Percentiles rank a stretch among this genome's conserved stretches.
phyloP scores from a whole-genome alignment of 2,329 filamentous ascomycete genomes.

The Botrytis aclada region DNA sequence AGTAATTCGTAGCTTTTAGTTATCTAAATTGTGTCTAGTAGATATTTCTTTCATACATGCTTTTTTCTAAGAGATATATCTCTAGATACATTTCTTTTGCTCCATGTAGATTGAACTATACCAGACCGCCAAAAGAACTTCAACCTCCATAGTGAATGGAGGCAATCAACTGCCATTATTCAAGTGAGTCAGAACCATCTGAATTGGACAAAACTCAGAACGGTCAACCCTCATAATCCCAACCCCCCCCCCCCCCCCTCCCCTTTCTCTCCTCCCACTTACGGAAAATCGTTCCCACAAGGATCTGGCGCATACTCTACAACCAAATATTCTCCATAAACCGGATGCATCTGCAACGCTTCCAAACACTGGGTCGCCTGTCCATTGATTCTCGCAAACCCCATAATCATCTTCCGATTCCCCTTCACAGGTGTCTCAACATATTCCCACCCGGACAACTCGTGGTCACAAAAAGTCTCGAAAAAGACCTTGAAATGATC shows the following conservation, averaged over 20 bases:
- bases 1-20: neutral
- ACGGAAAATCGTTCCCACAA: neutral
- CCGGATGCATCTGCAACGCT: neutral
- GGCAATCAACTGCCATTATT: neutral
- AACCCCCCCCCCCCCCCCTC: neutral
- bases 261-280: neutral
- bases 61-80: neutral
- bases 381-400: neutral
- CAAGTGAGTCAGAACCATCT: neutral
- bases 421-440: neutral
- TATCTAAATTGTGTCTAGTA: neutral
- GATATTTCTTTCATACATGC: neutral
- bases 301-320: neutral
- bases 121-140: neutral
- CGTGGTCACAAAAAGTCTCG: neutral
- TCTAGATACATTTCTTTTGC: fast-evolving
- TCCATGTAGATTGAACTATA: neutral
- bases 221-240: neutral
- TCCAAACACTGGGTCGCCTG: neutral
- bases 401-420: neutral
- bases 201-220: neutral
- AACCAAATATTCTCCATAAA: neutral
- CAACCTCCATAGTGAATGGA: neutral
- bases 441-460: neutral
- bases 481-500: neutral